Base-by-base conservation (phyloP, 345 rosid genomes). In the Lepidium sativum region DNA sequence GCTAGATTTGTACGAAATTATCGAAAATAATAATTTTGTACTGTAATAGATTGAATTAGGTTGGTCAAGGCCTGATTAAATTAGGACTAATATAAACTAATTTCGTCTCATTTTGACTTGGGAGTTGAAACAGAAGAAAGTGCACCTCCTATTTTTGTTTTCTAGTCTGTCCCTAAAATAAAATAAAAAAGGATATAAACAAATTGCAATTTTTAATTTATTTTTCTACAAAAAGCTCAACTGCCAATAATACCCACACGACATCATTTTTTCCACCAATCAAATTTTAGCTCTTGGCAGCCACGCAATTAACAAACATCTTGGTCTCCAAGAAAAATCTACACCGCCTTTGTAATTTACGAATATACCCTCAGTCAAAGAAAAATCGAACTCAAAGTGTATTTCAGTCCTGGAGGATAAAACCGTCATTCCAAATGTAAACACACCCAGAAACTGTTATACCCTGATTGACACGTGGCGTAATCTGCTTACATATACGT, bases 281-380 rank as follows among this genome's bases (percentile, higher is more conserved):
- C 0, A 71, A 37, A 63, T 6, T 4, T 43, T 0, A 63, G 45
- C 29, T 56, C 70, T 63, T 63, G 65, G 8, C 37, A n/a, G 47
- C 39, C 70, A 71, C 65, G 69, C 21, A 63, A 71, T 57, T 10
- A 38, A 25, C 37, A 37, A 18, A 55, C 75, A 27, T 62, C 64
- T 54, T 63, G 65, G 6, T 47, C 64, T 38, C 44, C 75, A 71
- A 17, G 63, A 62, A 70, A 25, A 56, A 39, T 63, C 66, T 56
- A 16, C 47, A 33, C 66, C 39, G 44, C 54, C 65, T 8, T 50
- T 0, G 0, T 0, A 14, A 34, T 49, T 71, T 40, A 65, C 70
- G 9, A 0, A 16, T 9, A 23, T 33, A 57, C 48, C 75, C 75
- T 40, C 41, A 4, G 70, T 71, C 70, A 71, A 71, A 64, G 66